Evolutionary conservation across 345 rosid species (phyloP).

Genomic region (Crucihimalaya himalaica): DNA sequence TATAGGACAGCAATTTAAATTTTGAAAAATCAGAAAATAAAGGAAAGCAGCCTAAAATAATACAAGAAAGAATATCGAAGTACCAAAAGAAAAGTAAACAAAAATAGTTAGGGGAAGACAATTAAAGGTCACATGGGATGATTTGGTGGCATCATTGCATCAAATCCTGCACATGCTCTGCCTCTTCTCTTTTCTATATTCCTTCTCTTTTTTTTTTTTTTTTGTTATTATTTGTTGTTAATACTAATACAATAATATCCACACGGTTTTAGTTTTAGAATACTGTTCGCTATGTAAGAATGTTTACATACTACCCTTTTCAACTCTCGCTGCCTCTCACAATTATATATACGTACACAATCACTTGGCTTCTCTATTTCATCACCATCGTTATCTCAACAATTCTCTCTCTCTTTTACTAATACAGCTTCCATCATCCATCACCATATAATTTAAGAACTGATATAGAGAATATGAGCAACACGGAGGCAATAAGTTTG

Average conservation of each 20-base stretch:
- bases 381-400: constrained; percentile 10
- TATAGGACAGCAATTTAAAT: neutral
- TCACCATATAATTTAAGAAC: constrained; percentile 1
- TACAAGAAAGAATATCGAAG: constrained; percentile 33
- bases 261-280: constrained; percentile 34
- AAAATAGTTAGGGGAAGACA: constrained; percentile 28
- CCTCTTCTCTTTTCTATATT: constrained; percentile 32
- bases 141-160: constrained; percentile 37
- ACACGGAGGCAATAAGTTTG: constrained; percentile 25
- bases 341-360: constrained; percentile 24
- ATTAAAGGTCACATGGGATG: constrained; percentile 38
- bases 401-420: neutral
- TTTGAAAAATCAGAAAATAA: neutral
- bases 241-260: constrained; percentile 6
- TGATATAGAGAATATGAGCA: constrained; percentile 29
- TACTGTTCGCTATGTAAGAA: constrained; percentile 18
- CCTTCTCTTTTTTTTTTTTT: neutral
- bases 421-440: constrained; percentile 1
- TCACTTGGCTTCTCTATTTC: constrained; percentile 21
- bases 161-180: constrained; percentile 41
- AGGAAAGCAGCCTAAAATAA: constrained; percentile 10
- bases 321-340: constrained; percentile 4
- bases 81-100: constrained; percentile 39
- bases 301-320: constrained; percentile 7
- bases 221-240: constrained; percentile 17